Conservation (phyloP, 2,329 filamentous ascomycete genomes). For the Fusarium agapanthi region DNA sequence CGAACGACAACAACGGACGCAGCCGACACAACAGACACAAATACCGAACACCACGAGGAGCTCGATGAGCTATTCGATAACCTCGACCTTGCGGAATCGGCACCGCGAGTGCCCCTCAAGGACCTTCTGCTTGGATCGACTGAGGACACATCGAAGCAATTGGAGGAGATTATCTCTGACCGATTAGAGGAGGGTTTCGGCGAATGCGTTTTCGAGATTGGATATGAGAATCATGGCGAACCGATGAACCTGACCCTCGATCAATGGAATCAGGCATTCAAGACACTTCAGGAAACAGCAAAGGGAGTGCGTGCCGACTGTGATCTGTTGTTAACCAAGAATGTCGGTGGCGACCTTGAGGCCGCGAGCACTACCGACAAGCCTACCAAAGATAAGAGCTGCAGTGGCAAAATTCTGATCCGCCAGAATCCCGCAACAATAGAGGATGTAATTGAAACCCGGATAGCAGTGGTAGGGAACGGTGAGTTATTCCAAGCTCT, state of each 20-base stretch:
- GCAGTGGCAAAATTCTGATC: conserved; percentile 87
- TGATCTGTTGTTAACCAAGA: conserved; percentile 86
- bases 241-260: conserved; percentile 78
- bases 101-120: conserved; percentile 74
- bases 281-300: conserved; percentile 71
- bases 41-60: conserved; percentile 74
- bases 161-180: conserved; percentile 71
- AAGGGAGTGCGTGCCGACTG: conserved; percentile 75
- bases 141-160: conserved; percentile 67
- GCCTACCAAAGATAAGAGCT: conserved; percentile 74
- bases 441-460: conserved; percentile 92
- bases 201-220: conserved; percentile 91
- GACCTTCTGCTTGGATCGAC: conserved; percentile 75
- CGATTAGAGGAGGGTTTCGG: conserved; percentile 85
- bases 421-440: conserved; percentile 76
- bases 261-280: conserved; percentile 79
- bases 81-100: conserved; percentile 79
- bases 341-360: conserved; percentile 82
- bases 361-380: conserved; percentile 63
- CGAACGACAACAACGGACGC: conserved; percentile 41
- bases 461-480: conserved; percentile 97
- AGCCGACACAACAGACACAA: conserved; percentile 43
- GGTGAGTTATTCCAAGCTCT: conserved; percentile 55
- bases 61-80: conserved; percentile 93
- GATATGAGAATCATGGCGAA: conserved; percentile 89